These are phyloP conservation scores for Candida insectorum DNA, from an alignment of 805 yeast genomes.

Conservation along the genomic window DNA sequence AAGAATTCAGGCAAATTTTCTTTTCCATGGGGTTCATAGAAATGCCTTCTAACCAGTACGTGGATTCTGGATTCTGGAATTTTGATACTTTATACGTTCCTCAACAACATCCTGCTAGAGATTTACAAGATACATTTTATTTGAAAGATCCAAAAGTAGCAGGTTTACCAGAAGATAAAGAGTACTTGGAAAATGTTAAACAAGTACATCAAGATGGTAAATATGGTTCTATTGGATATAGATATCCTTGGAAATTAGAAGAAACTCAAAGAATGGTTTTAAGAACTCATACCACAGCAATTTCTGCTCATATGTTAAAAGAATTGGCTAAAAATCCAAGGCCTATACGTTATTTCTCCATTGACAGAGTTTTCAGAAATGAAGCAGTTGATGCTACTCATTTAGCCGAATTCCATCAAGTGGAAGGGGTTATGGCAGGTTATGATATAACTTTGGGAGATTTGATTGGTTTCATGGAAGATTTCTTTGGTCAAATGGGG, in stretches of 20 bases:
- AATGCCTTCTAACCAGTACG: conserved; percentile 98
- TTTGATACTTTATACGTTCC: conserved; percentile 96
- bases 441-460: conserved; percentile 93
- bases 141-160: conserved; percentile 88
- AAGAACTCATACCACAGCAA: conserved; percentile 97
- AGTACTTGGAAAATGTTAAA: conserved; percentile 74
- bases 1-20: conserved; percentile 96
- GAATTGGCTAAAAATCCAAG: conserved; percentile 82
- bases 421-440: conserved; percentile 98
- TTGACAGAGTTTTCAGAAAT: conserved; percentile 97
- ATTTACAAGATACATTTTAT: conserved; percentile 96
- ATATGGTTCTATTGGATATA: conserved; percentile 93
- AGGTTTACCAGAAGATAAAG: conserved; percentile 75
- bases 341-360: conserved; percentile 89
- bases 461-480: conserved; percentile 96
- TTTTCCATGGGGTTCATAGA: conserved; percentile 97
- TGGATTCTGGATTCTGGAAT: conserved; percentile 98
- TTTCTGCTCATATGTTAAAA: conserved; percentile 84
- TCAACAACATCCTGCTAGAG: conserved; percentile 99
- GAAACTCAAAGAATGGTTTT: conserved; percentile 90
- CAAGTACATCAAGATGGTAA: conserved; percentile 87
- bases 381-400: conserved; percentile 99
- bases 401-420: conserved; percentile 98
- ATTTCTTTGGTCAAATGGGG: conserved; percentile 96
- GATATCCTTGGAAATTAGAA: conserved; percentile 94